Evolutionary conservation across 2,329 filamentous ascomycete species (phyloP), one percentile per base, ranked within the genome.

Genomic region (Zopfia rhizophila): DNA sequence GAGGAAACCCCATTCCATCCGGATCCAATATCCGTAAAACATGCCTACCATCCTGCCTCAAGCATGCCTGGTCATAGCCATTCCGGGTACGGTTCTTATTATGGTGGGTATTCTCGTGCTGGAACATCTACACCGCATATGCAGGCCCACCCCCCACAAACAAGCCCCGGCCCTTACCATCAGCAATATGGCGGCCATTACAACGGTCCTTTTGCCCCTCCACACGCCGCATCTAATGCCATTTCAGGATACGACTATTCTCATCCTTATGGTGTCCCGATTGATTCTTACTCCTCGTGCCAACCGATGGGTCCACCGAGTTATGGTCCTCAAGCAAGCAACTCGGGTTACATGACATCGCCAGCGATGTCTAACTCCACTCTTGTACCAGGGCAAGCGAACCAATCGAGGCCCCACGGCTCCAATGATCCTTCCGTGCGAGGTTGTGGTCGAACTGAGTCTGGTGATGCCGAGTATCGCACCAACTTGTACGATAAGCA

Each of bases 1-100:
- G 82, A 85, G 55, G 75, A 82, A 21, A 81, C 87, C n/a, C 89
- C 88, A 0, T 93, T 93, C 68, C 79, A 83, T 53, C 79, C 83
- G 16, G 79, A 88, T 55, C 82, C 83, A 43, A 75, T 75, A 25
- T 68, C 72, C 22, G 70, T 73, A 11, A 75, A 75, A 53, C 63
- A 72, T 47, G 53, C 68, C 24, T 66, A 71, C 30, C 70, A 75
- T 43, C 32, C 58, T 14, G 49, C 57, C n/a, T 47, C 59, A 38
- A 53, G 53, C 39, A 54, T 48, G 13, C 46, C 58, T 25, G 39
- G 45, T 36, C 38, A 38, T 37, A 42, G 44, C 7, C 51, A 51
- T 25, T 45, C 60, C 35, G 58, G 55, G 19, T 71, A 65, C 53
- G 54, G 56, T 14, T 53, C 60, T 14, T 69, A 64, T 42, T 66